Conservation (phyloP, 306 rosid genomes). For the Senna tora region DNA sequence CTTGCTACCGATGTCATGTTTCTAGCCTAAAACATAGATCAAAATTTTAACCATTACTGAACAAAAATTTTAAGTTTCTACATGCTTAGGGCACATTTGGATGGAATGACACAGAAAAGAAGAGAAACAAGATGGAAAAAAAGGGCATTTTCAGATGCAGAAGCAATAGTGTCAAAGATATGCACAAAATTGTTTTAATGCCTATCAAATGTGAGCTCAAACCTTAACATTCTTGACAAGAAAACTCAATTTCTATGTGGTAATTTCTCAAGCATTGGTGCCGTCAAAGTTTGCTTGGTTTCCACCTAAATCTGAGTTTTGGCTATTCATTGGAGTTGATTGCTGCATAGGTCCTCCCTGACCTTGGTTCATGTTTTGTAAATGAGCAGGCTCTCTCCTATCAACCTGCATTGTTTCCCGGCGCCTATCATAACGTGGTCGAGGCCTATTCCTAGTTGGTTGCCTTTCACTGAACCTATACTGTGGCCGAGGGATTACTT, state of each 20-base stretch:
- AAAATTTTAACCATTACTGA: background rate
- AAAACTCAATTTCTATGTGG: background rate
- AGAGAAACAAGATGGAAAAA: background rate
- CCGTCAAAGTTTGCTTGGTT: slow-evolving; percentile 27
- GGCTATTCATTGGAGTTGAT: slow-evolving; percentile 35
- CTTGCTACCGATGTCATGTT: background rate
- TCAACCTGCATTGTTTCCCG: slow-evolving; percentile 74
- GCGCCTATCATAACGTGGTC: slow-evolving; percentile 82
- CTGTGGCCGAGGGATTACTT: slow-evolving; percentile 86
- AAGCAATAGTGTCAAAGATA: background rate
- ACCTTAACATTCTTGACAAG: slow-evolving; percentile 27
- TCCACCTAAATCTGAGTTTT: slow-evolving; percentile 39
- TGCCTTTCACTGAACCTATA: slow-evolving; percentile 76
- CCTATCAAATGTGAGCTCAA: slow-evolving; percentile 12
- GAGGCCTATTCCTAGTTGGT: slow-evolving; percentile 70
- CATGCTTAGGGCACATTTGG: background rate
- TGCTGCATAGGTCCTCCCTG: slow-evolving; percentile 35
- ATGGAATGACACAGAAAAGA: background rate
- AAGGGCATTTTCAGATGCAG: background rate
- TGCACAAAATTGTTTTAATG: slow-evolving; percentile 12
- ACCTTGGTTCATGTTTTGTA: slow-evolving; percentile 53
- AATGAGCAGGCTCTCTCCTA: slow-evolving; percentile 60
- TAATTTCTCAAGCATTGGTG: slow-evolving; percentile 30
- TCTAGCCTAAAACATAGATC: background rate
- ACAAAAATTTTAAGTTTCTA: background rate